Evolutionary conservation across 805 yeast species (phyloP).

Genomic region (Candida chilensis): DNA sequence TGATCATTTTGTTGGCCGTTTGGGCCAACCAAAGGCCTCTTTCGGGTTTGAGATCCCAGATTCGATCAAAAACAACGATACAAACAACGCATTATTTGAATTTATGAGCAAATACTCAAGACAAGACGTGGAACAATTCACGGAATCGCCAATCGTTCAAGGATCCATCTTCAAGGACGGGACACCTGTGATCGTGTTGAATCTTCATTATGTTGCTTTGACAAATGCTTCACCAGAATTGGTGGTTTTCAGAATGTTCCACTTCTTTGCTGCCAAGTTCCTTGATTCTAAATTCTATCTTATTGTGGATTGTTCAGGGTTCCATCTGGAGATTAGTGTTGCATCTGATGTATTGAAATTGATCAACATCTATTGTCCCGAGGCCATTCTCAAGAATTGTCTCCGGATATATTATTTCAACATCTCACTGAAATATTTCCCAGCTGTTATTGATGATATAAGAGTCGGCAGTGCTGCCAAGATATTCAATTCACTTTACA

Average conservation of each 20-base stretch:
- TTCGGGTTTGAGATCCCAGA: constrained; percentile 50
- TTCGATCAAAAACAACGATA: constrained; percentile 39
- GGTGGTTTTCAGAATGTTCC: constrained; percentile 50
- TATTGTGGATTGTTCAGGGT: constrained; percentile 65
- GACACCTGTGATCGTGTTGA: constrained; percentile 53
- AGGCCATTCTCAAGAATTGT: constrained; percentile 42
- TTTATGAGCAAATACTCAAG: constrained; percentile 63
- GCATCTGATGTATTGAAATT: constrained; percentile 19
- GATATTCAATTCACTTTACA: constrained; percentile 10
- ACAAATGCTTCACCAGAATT: constrained; percentile 31
- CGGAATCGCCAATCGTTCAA: constrained; percentile 39
- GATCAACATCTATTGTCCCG: constrained; percentile 39
- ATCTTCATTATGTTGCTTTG: constrained; percentile 23
- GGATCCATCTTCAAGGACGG: constrained; percentile 70
- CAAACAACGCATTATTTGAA: constrained; percentile 49
- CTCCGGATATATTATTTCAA: constrained; percentile 42
- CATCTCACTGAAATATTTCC: constrained; percentile 19
- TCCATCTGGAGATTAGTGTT: constrained; percentile 15
- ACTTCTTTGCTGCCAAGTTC: constrained; percentile 55
- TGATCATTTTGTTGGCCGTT: constrained; percentile 34
- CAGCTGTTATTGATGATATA: not conserved
- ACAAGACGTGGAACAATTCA: constrained; percentile 35
- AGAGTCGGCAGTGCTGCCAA: not conserved
- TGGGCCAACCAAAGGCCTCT: constrained; percentile 54
- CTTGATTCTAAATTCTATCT: constrained; percentile 62